Evolutionary conservation across 2,329 filamentous ascomycete species (phyloP).

Genomic region (Malbranchea zuffiana): DNA sequence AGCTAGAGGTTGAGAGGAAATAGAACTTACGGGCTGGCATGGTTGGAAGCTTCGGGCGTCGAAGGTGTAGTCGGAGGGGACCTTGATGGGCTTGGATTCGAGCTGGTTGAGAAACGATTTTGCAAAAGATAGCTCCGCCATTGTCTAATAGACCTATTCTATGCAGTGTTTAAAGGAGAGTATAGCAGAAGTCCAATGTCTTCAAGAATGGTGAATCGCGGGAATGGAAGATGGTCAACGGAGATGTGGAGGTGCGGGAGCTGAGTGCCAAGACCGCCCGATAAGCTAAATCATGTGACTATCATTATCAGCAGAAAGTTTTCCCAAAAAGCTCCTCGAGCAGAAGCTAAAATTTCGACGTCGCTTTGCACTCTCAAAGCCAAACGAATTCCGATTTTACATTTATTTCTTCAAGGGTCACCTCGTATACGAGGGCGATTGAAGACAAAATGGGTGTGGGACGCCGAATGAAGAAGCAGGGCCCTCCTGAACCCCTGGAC

Average conservation of each 20-base stretch:
- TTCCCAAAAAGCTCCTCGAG: neutral
- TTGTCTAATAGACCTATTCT: slow-evolving; percentile 31
- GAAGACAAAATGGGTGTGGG: slow-evolving; percentile 64
- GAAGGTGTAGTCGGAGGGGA: slow-evolving; percentile 82
- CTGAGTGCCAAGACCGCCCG: too few species aligned
- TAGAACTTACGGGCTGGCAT: slow-evolving; percentile 55
- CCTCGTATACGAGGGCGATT: neutral
- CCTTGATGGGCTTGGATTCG: slow-evolving; percentile 66
- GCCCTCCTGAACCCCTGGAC: slow-evolving; percentile 68
- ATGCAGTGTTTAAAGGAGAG: too few species aligned
- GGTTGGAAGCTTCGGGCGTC: slow-evolving; percentile 69
- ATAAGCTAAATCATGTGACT: too few species aligned
- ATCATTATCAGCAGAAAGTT: too few species aligned
- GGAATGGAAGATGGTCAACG: too few species aligned
- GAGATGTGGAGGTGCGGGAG: too few species aligned
- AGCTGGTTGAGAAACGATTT: slow-evolving; percentile 71
- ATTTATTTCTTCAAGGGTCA: neutral
- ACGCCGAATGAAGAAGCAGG: slow-evolving; percentile 94
- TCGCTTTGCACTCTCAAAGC: neutral
- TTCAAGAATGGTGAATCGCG: too few species aligned
- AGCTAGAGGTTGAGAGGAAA: neutral
- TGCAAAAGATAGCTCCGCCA: slow-evolving; percentile 78
- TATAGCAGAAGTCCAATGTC: too few species aligned
- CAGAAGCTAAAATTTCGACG: slow-evolving; percentile 3
- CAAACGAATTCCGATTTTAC: neutral